These are phyloP conservation scores for Flagelloscypha sp. DNA, from an alignment of 768 basidiomycete species.

Conservation along the genomic window DNA sequence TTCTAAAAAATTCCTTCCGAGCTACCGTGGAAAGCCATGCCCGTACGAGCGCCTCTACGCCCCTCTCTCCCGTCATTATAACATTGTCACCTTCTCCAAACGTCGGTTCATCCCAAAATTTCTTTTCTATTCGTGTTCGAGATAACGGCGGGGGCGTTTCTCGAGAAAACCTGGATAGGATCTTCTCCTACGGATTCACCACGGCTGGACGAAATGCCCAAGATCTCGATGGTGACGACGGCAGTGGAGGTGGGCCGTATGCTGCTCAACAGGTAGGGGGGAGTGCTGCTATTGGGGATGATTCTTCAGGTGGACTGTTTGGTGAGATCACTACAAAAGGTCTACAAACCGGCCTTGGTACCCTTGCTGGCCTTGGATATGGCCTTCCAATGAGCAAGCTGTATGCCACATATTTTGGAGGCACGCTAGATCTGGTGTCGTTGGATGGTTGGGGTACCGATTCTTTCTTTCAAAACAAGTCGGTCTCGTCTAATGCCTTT, in stretches of 20 bases:
- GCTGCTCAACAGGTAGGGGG: conserved; percentile 75
- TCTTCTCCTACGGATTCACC: conserved; percentile 90
- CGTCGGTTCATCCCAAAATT: conserved; percentile 27
- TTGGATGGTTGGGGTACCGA: conserved; percentile 76
- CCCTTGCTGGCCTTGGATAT: conserved; percentile 84
- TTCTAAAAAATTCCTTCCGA: conserved; percentile 86
- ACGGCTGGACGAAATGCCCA: conserved; percentile 56
- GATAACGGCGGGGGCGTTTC: conserved; percentile 85
- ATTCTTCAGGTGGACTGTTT: conserved; percentile 40
- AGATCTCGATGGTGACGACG: conserved; percentile 28
- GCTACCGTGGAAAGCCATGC: conserved; percentile 76
- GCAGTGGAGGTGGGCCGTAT: conserved; percentile 58
- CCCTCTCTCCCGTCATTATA: conserved; percentile 56
- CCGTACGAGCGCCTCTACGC: conserved; percentile 19
- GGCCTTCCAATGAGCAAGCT: conserved; percentile 76
- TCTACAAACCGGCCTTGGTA: conserved; percentile 75
- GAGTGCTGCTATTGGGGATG: conserved; percentile 47
- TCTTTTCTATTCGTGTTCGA: conserved; percentile 70
- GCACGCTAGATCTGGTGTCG: conserved; percentile 72
- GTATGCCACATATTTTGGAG: conserved; percentile 81
- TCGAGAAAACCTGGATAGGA: conserved; percentile 61
- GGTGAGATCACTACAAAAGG: conserved; percentile 73
- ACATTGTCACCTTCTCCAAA: conserved; percentile 57
- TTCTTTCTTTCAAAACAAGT: conserved; percentile 1
- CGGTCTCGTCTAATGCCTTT: conserved; percentile 28